phyloP scores from a whole-genome alignment of 140 eudicot species.

The Anethum foeniculum region DNA sequence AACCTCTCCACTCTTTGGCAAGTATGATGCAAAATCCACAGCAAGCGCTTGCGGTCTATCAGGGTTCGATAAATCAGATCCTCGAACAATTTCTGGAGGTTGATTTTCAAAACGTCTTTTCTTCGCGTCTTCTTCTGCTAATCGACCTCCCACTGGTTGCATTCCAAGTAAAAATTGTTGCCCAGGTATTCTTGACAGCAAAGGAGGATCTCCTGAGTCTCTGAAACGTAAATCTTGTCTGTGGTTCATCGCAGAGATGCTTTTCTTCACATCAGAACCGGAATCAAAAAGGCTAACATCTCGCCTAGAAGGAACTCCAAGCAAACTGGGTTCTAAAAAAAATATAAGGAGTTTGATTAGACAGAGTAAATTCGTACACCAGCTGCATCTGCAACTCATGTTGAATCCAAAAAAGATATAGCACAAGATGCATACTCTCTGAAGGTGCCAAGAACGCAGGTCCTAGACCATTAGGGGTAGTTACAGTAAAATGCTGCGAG shows the following conservation, averaged over 20 bases:
- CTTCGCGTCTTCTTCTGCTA: constrained; percentile 31
- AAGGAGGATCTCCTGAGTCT: constrained; percentile 41
- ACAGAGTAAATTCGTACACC: neutral
- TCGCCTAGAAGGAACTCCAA: constrained; percentile 55
- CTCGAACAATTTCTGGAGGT: constrained; percentile 38
- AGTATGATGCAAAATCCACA: constrained; percentile 30
- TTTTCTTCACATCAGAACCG: constrained; percentile 28
- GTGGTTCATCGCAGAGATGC: constrained; percentile 13
- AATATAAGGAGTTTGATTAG: constrained; percentile 1
- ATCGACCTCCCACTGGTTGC: constrained; percentile 47
- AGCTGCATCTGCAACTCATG: neutral
- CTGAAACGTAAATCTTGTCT: constrained; percentile 22
- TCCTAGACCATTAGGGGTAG: constrained; percentile 37
- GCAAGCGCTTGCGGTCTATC: constrained; percentile 37
- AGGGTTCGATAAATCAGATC: constrained; percentile 34
- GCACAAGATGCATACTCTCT: constrained; percentile 47
- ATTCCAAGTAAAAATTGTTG: constrained; percentile 15
- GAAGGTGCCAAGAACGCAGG: constrained; percentile 46
- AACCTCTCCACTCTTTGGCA: constrained; percentile 61
- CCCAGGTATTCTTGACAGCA: constrained; percentile 36
- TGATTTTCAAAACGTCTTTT: constrained; percentile 25
- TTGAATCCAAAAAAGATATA: neutral
- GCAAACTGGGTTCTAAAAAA: constrained; percentile 74
- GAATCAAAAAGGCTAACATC: constrained; percentile 30
- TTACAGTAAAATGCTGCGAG: constrained; percentile 31